Conservation (phyloP, 2,329 filamentous ascomycete species). For the Ustulina deusta region DNA sequence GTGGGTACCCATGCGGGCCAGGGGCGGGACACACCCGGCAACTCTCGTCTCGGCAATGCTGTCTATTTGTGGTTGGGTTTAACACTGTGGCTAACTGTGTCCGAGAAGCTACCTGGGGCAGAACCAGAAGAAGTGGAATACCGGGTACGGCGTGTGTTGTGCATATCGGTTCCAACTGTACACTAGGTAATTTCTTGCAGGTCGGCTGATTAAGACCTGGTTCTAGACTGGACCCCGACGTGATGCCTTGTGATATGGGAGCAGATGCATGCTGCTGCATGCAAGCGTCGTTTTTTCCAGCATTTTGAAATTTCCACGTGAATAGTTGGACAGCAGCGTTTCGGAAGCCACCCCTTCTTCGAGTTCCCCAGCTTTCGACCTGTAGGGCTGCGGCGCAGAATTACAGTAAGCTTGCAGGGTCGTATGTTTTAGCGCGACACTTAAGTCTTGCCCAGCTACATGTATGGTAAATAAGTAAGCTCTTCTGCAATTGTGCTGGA, state of each 20-base stretch:
- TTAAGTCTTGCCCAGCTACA: neutral
- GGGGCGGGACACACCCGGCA: neutral
- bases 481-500: neutral
- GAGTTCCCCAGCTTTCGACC: neutral
- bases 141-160: neutral
- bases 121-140: neutral
- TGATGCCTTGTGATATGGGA: neutral
- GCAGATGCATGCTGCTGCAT: too few species aligned
- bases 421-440: neutral
- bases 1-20: neutral
- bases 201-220: neutral
- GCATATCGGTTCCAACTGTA: neutral
- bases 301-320: neutral
- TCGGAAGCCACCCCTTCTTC: neutral
- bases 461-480: neutral
- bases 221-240: slow-evolving; percentile 2
- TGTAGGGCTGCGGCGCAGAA: slow-evolving; percentile 1
- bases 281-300: neutral
- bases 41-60: neutral
- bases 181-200: neutral
- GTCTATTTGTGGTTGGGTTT: neutral
- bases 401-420: neutral
- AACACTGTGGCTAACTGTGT: slow-evolving; percentile 6
- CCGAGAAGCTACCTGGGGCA: neutral
- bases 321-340: neutral